Evolutionary conservation across 345 rosid genomes (phyloP), one percentile per base, ranked within the genome.

Genomic region (Iberis pinnata): DNA sequence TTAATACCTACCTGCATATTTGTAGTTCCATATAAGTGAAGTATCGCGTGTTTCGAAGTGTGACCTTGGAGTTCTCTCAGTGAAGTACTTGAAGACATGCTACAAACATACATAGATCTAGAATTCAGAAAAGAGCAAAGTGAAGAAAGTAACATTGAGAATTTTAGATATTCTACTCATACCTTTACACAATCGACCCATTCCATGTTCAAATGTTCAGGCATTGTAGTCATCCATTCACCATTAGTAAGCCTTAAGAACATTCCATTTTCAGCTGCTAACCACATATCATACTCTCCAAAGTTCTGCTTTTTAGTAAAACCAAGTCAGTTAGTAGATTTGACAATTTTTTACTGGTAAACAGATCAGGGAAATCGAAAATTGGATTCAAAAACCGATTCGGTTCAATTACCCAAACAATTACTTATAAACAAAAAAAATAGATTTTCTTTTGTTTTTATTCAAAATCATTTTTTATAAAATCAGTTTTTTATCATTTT

Each of bases 1-100:
- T n/a, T n/a, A n/a, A n/a, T n/a, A n/a, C n/a, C n/a, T n/a, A 88
- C 99, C 99, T 73, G 99, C 95, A 76, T 88, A 93, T 75, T 93
- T 93, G 78, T 93, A 93, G 69, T 88, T 93, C 99, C 99, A 93
- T 45, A 93, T 88, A 31, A 93, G 89, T 4, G 95, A 93, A 53
- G 99, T 86, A 41, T 83, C 94, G 7, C 97, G 87, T 50, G 48
- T 70, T 58, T 93, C 99, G 61, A 76, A 80, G 71, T 86, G 92
- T 59, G 99, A 93, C 54, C 99, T 72, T 0, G 99, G 99, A 33
- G 99, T 93, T 69, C 99, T 77, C 40, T 86, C 95, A 39, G 76
- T 88, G 83, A 93, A 93, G 75, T 93, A 93, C 71, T 80, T 90
- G 52, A 93, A 88, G 59, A 93, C 95, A 76, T 83, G 99, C 99